Base-by-base conservation (phyloP, 768 basidiomycete genomes). In the Tylopilus vinaceipallidus region DNA sequence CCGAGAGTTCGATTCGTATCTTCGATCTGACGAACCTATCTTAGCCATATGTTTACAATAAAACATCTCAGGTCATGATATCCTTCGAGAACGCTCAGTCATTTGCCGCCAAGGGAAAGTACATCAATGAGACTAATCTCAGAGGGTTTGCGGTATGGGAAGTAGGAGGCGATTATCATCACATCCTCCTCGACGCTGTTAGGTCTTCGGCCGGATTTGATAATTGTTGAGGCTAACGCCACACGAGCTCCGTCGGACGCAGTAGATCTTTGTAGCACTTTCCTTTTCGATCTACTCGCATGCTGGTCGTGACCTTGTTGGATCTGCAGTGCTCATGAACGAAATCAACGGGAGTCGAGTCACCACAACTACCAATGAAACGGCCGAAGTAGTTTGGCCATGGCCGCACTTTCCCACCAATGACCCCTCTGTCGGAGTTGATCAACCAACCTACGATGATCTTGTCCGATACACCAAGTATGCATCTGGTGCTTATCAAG, bases 101-200 rank as follows among this genome's bases (percentile, higher is more conserved):
- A 1, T 87, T 83, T 55, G 65, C 59, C 33, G 75, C 72, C 44
- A 88, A 88, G 68, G 87, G 86, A 7, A 56, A 61, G 3, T 88
- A 75, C 62, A 83, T 88, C 58, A 73, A 74, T 42, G 50, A 64
- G 13, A 64, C 65, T 11, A 78, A 77, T 6, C 66, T 90, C n/a
- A 71, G 69, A 49, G 88, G 87, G 4, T 88, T 88, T 63, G 70
- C 81, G 2, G 78, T 84, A 67, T 88, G 86, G 86, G 83, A 88
- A 61, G 77, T 83, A 39, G 83, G 78, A 26, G 83, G 83, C 4
- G 88, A 88, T 61, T 74, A 67, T 42, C 54, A 81, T n/a, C 74
- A 87, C 57, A 73, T 78, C 17, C 70, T 89, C 37, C 69, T 88
- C 4, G 73, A 86, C 63, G 71, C 86, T 5, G 83, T 88, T 30